Conservation (phyloP, 2,329 filamentous ascomycete genomes). For the Aspergillus tamarii region DNA sequence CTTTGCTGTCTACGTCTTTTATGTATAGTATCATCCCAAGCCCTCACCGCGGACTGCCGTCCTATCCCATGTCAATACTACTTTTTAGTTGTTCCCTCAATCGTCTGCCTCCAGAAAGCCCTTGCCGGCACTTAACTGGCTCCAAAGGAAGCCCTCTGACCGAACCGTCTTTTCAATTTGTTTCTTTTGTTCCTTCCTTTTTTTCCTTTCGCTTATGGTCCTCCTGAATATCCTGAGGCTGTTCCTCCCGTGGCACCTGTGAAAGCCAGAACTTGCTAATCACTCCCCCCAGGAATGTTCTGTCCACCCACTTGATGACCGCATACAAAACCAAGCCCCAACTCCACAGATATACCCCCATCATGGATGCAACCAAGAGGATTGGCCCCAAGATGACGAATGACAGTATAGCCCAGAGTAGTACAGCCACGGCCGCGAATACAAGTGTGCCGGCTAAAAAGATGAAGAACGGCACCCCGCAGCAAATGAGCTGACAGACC, state of each 20-base stretch:
- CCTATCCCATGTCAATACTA: no score
- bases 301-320: background rate
- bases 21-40: no score
- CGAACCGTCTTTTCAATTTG: background rate
- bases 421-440: slow-evolving; percentile 35
- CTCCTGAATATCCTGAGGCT: background rate
- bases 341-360: background rate
- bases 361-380: slow-evolving; percentile 9
- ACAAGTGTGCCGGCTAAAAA: slow-evolving; percentile 37
- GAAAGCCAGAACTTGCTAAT: background rate
- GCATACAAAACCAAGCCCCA: background rate
- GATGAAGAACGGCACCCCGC: slow-evolving; percentile 37
- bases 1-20: no score
- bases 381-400: slow-evolving; percentile 36
- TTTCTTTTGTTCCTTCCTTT: background rate
- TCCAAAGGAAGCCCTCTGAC: background rate
- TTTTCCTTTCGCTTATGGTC: background rate
- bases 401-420: slow-evolving; percentile 36
- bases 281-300: background rate
- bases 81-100: no score
- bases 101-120: no score
- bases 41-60: no score
- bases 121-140: no score
- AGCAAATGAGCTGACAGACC: slow-evolving; percentile 33
- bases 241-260: background rate